Percentiles rank a stretch among this genome's conserved stretches.
phyloP scores from a whole-genome alignment of 352 stramenopile genomes.

The Globisporangium paroecandrum region DNA sequence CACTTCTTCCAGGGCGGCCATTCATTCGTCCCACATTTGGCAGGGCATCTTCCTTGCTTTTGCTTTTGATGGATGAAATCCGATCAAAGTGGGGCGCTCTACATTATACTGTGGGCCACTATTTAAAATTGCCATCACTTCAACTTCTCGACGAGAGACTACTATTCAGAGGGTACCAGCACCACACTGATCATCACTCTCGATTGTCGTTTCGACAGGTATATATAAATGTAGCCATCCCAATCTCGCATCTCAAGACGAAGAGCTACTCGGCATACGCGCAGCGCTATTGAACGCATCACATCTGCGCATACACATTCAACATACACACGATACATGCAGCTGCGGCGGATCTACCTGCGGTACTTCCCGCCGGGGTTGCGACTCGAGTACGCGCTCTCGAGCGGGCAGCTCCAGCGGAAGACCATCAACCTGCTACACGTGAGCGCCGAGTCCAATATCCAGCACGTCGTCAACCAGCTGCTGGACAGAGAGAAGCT shows the following conservation, averaged over 20 bases:
- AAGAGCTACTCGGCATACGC: not conserved
- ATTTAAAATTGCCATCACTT: not conserved
- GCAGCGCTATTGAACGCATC: not conserved
- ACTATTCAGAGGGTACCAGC: not conserved
- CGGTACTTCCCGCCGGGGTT: conserved; percentile 71
- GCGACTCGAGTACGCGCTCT: conserved; percentile 57
- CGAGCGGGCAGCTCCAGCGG: conserved; percentile 35
- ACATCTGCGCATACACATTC: too few relatives aligned
- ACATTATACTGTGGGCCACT: not conserved
- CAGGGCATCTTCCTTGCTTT: too few relatives aligned
- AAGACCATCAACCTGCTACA: conserved; percentile 70
- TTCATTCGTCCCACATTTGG: not conserved
- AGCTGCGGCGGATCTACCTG: conserved; percentile 60
- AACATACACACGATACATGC: conserved; percentile 31
- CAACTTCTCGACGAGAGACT: not conserved
- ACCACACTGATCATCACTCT: not conserved
- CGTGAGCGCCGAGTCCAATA: conserved; percentile 65
- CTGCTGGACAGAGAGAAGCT: conserved; percentile 56
- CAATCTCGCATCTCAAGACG: not conserved
- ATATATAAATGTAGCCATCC: conserved; percentile 2
- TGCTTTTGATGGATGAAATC: not conserved
- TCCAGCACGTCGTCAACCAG: conserved; percentile 45
- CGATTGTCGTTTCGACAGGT: conserved; percentile 1
- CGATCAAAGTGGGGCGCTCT: not conserved
- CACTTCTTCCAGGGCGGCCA: not conserved